These are phyloP conservation scores for Nakazawaea ambrosiae DNA, from an alignment of 805 yeast species.

Conservation along the genomic window DNA sequence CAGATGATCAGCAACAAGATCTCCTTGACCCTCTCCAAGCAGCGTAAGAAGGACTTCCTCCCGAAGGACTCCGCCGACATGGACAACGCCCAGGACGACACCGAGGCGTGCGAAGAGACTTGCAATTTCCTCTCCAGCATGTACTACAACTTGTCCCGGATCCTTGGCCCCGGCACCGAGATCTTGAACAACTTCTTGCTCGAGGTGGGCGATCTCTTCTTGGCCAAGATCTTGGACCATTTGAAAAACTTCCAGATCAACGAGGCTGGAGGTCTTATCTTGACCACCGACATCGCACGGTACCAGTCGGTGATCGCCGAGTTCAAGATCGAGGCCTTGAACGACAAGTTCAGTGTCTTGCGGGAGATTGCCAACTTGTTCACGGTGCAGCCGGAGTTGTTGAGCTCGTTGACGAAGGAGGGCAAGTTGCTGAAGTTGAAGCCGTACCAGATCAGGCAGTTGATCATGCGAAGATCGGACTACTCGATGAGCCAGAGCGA, in stretches of 20 bases:
- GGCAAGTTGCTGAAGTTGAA: conserved; percentile 68
- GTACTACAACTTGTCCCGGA: conserved; percentile 10
- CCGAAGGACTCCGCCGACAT: conserved; percentile 27
- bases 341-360: conserved; percentile 60
- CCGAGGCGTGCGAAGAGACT: conserved; percentile 62
- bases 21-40: conserved; percentile 46
- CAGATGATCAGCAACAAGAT: conserved; percentile 47
- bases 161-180: conserved; percentile 18
- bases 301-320: conserved; percentile 62
- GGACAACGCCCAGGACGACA: conserved; percentile 36
- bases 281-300: conserved; percentile 76
- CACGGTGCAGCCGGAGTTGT: conserved; percentile 75
- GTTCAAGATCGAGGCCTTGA: conserved; percentile 57
- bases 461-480: conserved; percentile 64
- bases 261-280: conserved; percentile 74
- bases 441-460: conserved; percentile 54
- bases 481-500: conserved; percentile 50
- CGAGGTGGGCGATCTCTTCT: conserved; percentile 52
- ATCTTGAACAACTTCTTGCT: conserved; percentile 46
- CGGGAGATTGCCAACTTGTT: conserved; percentile 80
- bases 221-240: conserved; percentile 59
- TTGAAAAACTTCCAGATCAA: conserved; percentile 70
- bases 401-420: conserved; percentile 73
- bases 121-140: conserved; percentile 43
- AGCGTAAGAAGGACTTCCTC: conserved; percentile 67